These are phyloP conservation scores for Hypoxylon lienhwacheense DNA, from an alignment of 495 filamentous ascomycete genomes.

Conservation along the genomic window DNA sequence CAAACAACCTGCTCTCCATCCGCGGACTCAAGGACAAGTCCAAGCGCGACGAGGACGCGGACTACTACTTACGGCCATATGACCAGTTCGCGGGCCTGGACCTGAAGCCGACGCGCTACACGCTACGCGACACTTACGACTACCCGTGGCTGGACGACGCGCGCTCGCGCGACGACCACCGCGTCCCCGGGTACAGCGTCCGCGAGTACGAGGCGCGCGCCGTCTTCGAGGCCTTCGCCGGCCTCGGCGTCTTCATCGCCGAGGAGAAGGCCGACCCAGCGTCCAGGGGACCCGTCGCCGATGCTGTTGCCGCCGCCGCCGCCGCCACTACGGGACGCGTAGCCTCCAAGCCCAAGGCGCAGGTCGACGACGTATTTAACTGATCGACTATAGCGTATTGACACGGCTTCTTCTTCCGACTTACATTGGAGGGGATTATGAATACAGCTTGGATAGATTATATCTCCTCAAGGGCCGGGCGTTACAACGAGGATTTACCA, in stretches of 20 bases:
- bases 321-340: too few relatives aligned
- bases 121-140: constrained; percentile 54
- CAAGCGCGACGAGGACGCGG: constrained; percentile 36
- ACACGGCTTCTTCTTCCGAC: too few relatives aligned
- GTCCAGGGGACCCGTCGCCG: constrained; percentile 39
- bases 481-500: too few relatives aligned
- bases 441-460: too few relatives aligned
- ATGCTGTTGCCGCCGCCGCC: constrained; percentile 43
- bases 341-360: too few relatives aligned
- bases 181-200: constrained; percentile 82
- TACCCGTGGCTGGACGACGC: constrained; percentile 63
- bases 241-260: constrained; percentile 76
- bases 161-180: constrained; percentile 59
- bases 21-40: constrained; percentile 72
- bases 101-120: constrained; percentile 68
- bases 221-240: constrained; percentile 86
- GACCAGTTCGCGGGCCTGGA: constrained; percentile 83
- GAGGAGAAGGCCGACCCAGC: constrained; percentile 64
- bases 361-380: constrained; percentile 49
- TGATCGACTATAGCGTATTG: constrained; percentile 2
- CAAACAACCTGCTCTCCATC: constrained; percentile 57
- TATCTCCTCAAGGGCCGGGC: too few relatives aligned
- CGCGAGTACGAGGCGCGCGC: constrained; percentile 77
- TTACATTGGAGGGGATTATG: too few relatives aligned
- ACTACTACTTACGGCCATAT: constrained; percentile 61